A percentile compares a stretch with the other conserved stretches of the same genome.
Conservation (phyloP, 2,329 filamentous ascomycete species). For the Pyrenophora teres region DNA sequence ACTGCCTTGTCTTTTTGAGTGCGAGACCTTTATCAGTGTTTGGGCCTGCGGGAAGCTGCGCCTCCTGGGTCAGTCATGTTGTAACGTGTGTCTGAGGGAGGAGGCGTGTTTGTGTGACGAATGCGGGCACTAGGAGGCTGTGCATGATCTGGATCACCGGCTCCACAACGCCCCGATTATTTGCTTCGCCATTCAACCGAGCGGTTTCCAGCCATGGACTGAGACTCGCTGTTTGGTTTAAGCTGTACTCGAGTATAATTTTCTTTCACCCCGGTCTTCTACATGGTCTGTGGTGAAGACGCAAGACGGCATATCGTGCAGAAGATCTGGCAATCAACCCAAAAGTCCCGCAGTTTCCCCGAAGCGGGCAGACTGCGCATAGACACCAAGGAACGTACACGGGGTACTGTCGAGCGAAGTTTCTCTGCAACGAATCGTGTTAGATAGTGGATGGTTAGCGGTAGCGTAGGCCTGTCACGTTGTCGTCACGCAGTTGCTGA, state of each 20-base stretch:
- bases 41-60: constrained; percentile 17
- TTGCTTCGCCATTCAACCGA: constrained; percentile 3
- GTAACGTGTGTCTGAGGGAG: constrained; percentile 3
- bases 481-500: too few species aligned
- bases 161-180: constrained; percentile 11
- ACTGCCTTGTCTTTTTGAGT: constrained; percentile 13
- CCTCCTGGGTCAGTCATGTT: constrained; percentile 12
- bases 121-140: constrained; percentile 16
- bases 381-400: too few species aligned
- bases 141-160: constrained; percentile 17
- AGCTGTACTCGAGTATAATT: constrained; percentile 13
- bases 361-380: too few species aligned
- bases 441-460: too few species aligned
- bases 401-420: too few species aligned
- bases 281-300: too few species aligned
- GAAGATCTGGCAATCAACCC: too few species aligned
- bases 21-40: constrained; percentile 3
- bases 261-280: neutral
- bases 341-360: too few species aligned
- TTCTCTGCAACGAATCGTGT: too few species aligned
- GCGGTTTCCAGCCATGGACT: constrained; percentile 22
- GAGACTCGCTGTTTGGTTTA: neutral
- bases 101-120: constrained; percentile 8
- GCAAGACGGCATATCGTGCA: too few species aligned
- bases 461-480: too few species aligned